phyloP scores from a whole-genome alignment of 176 grass and related monocot species.

The Avena atlantica region DNA sequence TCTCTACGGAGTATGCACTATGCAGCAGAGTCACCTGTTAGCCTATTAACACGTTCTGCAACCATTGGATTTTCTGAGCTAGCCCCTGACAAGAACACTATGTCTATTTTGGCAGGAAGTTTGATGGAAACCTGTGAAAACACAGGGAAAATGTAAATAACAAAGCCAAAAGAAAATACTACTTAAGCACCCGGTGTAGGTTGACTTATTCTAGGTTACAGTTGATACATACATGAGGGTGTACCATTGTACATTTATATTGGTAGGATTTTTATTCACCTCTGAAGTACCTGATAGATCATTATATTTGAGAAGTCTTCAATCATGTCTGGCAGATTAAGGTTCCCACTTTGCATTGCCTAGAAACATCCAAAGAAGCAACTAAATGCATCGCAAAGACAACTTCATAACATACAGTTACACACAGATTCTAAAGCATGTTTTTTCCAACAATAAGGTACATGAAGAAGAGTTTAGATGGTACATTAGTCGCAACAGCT shows the following conservation, averaged over 20 bases:
- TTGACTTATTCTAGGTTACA: background rate
- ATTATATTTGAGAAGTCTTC: constrained; percentile 93
- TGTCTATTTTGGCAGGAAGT: constrained; percentile 74
- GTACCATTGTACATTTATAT: background rate
- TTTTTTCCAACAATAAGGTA: constrained; percentile 38
- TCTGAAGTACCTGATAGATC: constrained; percentile 74
- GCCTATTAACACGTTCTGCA: constrained; percentile 60
- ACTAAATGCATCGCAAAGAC: constrained; percentile 14
- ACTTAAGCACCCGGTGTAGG: background rate
- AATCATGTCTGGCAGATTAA: constrained; percentile 72
- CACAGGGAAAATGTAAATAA: constrained; percentile 29
- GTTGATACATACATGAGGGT: constrained; percentile 21
- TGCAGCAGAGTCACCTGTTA: constrained; percentile 76
- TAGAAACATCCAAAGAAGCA: constrained; percentile 48
- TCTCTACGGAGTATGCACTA: background rate
- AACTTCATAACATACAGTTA: constrained; percentile 20
- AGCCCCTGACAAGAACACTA: constrained; percentile 81
- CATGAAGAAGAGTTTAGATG: constrained; percentile 42
- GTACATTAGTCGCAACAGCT: constrained; percentile 78
- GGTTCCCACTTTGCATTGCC: constrained; percentile 80
- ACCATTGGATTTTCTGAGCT: constrained; percentile 50
- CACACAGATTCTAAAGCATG: background rate
- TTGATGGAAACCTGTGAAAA: constrained; percentile 69
- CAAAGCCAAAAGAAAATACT: constrained; percentile 32
- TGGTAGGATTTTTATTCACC: constrained; percentile 7